phyloP scores from a whole-genome alignment of 768 basidiomycete species.

The Lactarius hatsudake region DNA sequence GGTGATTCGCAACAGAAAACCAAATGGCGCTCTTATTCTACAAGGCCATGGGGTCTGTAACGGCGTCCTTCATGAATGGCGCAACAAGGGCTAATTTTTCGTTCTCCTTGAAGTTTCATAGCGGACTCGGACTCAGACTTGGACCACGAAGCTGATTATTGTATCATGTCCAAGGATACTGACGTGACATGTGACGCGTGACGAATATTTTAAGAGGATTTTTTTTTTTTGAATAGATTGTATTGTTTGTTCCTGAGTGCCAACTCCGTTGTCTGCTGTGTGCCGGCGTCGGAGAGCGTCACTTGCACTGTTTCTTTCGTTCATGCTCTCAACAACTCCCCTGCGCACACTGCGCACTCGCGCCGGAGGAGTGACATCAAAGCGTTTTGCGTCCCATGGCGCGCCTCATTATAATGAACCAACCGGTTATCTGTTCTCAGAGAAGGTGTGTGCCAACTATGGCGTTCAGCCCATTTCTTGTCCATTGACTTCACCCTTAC shows the following conservation, averaged over 20 bases:
- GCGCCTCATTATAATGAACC: slow-evolving; percentile 83
- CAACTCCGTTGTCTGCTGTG: background rate
- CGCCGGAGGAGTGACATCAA: slow-evolving; percentile 34
- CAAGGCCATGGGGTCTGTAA: slow-evolving; percentile 47
- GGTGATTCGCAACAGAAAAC: slow-evolving; percentile 41
- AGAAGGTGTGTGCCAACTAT: slow-evolving; percentile 60
- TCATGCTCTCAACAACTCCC: slow-evolving; percentile 21
- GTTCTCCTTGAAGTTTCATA: slow-evolving; percentile 5
- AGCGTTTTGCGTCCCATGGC: slow-evolving; percentile 67
- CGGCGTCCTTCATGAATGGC: background rate
- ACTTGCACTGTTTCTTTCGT: background rate
- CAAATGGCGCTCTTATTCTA: slow-evolving; percentile 51
- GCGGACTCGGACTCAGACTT: slow-evolving; percentile 28
- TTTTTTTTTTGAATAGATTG: background rate
- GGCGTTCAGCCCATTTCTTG: background rate
- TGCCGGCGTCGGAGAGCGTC: background rate
- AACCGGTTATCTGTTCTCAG: slow-evolving; percentile 81
- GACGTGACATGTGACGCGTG: background rate
- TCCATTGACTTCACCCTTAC: background rate
- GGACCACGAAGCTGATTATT: slow-evolving; percentile 38
- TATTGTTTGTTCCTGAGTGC: slow-evolving; percentile 23
- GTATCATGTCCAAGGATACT: slow-evolving; percentile 38
- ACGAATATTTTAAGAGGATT: background rate
- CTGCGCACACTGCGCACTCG: slow-evolving; percentile 23
- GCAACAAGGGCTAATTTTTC: background rate